Base-by-base conservation (phyloP, 2,329 filamentous ascomycete species). In the Verticillium klebahnii region DNA sequence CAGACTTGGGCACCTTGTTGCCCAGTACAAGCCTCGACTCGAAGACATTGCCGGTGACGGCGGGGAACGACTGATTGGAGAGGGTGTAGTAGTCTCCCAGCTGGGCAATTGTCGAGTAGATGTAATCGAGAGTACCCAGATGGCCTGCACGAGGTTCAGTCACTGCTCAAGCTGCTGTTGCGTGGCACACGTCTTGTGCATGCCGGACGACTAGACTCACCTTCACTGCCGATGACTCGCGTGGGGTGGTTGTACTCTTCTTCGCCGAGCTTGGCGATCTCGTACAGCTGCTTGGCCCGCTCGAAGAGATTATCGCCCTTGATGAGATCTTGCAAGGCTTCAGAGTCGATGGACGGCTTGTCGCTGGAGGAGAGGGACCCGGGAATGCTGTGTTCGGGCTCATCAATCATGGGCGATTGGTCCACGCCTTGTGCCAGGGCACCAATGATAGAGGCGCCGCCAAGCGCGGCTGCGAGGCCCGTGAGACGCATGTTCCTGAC, bases 191-290 rank as follows among this genome's bases (percentile, higher is more conserved):
- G 29, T 29, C 1, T 29, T 29, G 29, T 4, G 4, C 29, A 29
- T 29, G 29, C 29, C 29, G 29, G 29, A 56, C 45, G 12, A 32
- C 37, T 57, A 31, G 39, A 62, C 66, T 61, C 74, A 87, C 86
- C 86, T 70, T 82, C 70, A 65, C 86, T 89, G 34, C 89, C 88
- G 66, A 91, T 90, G 25, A 91, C 88, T 60, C 89, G 82, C 1
- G 89, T 91, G 1, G 89, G 89, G 67, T 88, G 88, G 64, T 84
- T 83, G 69, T 86, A 89, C 65, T 90, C 85, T 1, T 81, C 77
- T 63, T 83, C 75, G 12, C 82, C 81, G 59, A 81, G 76, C 71
- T 87, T 78, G 0, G 89, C 88, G 61, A 90, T 83, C 59, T 82
- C 76, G 67, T 83, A 90, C 9, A 92, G 81, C 50, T 84, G 73